Conservation (phyloP, 805 yeast species). For the Candida loeiensis region DNA sequence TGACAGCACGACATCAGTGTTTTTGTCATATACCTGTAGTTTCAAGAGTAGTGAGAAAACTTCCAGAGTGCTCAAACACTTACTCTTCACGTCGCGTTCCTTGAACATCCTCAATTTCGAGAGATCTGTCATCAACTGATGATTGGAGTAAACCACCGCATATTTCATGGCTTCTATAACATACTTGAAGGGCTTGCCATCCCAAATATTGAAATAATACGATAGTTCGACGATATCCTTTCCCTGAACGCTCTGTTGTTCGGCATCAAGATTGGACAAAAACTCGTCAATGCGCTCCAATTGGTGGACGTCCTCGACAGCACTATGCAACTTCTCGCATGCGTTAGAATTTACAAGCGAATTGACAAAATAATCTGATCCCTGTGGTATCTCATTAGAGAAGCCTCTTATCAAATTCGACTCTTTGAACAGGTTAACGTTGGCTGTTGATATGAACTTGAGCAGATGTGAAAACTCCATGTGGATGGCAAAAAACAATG, state of each 20-base stretch:
- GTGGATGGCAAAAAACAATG: slow-evolving; percentile 28
- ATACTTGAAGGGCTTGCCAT: slow-evolving; percentile 21
- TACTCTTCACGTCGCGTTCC: slow-evolving; percentile 2
- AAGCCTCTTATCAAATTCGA: slow-evolving; percentile 5
- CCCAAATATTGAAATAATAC: slow-evolving; percentile 29
- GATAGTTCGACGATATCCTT: slow-evolving; percentile 25
- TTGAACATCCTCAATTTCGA: background rate
- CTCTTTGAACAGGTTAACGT: slow-evolving; percentile 1
- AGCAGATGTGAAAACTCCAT: slow-evolving; percentile 22
- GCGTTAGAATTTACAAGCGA: slow-evolving; percentile 17
- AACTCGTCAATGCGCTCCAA: slow-evolving; percentile 15
- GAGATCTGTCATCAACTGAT: slow-evolving; percentile 10
- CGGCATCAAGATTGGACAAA: slow-evolving; percentile 15
- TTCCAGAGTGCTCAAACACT: slow-evolving; percentile 1
- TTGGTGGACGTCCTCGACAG: slow-evolving; percentile 8
- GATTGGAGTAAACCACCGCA: slow-evolving; percentile 33
- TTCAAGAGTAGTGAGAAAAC: slow-evolving; percentile 15
- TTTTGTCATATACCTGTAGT: slow-evolving; percentile 21
- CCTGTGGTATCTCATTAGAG: slow-evolving; percentile 26
- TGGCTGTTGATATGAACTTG: slow-evolving; percentile 26
- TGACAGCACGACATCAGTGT: slow-evolving; percentile 29
- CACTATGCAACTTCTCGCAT: slow-evolving; percentile 12
- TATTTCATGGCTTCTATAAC: slow-evolving; percentile 29
- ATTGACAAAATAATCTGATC: slow-evolving; percentile 22
- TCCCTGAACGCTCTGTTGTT: slow-evolving; percentile 9